Base-by-base conservation (phyloP, 306 rosid species). In the Abrus pulchellus region DNA sequence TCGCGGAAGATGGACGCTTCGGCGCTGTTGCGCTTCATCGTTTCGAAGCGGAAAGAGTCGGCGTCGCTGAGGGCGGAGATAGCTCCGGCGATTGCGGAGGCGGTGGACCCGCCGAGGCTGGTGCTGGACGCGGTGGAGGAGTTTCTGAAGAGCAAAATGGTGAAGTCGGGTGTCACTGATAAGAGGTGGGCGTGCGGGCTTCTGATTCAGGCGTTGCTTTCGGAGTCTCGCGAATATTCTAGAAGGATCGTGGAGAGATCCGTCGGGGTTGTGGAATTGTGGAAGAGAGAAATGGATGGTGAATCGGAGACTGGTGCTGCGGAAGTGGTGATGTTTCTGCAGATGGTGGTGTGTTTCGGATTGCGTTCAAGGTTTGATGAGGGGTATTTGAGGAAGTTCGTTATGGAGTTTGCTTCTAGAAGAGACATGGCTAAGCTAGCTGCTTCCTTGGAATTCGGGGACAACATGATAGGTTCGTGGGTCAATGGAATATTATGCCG, bases 111-210 rank as follows among this genome's bases (percentile, higher is more conserved):
- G 5, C 83, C 92, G 1, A 80, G 87, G 52, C 73, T 93, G 74
- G 94, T 91, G 3, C 60, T 93, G 55, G 96, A 87, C 38, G 90
- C 97, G 0, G 64, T 89, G 76, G 90, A 84, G 20, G 92, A 87
- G 64, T 91, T 89, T 78, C 30, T 91, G 62, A 84, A 71, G 76
- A 61, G 85, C 20, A 93, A 89, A 53, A 80, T 66, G 30, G 83
- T 83, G n/a, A 92, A 81, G 78, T 72, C 87, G 20, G 97, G 92
- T 34, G 91, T 90, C 9, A 92, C 94, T 0, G 97, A 93, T 77
- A 93, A 84, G 89, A 79, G 97, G 57, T 93, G 97, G 97, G 97
- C 92, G 1, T 91, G 96, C 64, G 96, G 92, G 76, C 83, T 93
- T 50, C 45, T 93, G 86, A 74, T 93, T 77, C 96, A 91, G 81